Base-by-base conservation (phyloP, 2,329 filamentous ascomycete species). In the Clarireedia hainanense region DNA sequence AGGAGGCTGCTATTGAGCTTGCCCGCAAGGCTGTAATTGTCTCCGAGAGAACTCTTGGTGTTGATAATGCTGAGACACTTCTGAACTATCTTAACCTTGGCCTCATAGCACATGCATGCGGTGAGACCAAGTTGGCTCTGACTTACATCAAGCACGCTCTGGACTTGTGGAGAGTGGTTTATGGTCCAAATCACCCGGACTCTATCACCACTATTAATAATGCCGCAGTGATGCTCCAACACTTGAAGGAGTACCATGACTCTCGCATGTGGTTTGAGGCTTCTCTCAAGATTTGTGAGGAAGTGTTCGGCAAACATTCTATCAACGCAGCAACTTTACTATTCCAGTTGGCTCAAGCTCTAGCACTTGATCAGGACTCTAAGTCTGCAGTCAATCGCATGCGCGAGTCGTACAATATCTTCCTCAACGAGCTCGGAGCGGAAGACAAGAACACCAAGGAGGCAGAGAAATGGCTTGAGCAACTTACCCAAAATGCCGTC, bases 201-300 rank as follows among this genome's bases (percentile, higher is more conserved):
- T 95, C 91, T 7, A 96, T 99, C 73, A 99, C 95, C 7, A 97
- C 94, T 15, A 87, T 97, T 73, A 99, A 97, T 80, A 99, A 99
- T 68, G 92, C 90, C 20, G 94, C 94, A 6, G 94, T 99, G 58
- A 99, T 99, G 94, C 83, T 99, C 57, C 94, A 99, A 73, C 86
- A 91, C 55, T 81, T 96, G 65, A 96, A 97, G 78, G 85, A 88
- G 59, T 99, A 95, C 75, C 86, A 92, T 65, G 90, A 96, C 73
- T 97, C 92, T 47, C 86, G 94, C 51, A 79, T 92, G 60, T 99
- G 94, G 94, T 99, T 99, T 69, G 94, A 97, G 73, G 87, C 90
- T 61, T 95, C 91, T 9, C 83, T 97, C 51, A 80, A 83, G 45
- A 86, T 97, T 60, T 96, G 91, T 71, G 91, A 96, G 73, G 82